Conservation (phyloP, 139 green algal species). For the Haematococcus sp. region DNA sequence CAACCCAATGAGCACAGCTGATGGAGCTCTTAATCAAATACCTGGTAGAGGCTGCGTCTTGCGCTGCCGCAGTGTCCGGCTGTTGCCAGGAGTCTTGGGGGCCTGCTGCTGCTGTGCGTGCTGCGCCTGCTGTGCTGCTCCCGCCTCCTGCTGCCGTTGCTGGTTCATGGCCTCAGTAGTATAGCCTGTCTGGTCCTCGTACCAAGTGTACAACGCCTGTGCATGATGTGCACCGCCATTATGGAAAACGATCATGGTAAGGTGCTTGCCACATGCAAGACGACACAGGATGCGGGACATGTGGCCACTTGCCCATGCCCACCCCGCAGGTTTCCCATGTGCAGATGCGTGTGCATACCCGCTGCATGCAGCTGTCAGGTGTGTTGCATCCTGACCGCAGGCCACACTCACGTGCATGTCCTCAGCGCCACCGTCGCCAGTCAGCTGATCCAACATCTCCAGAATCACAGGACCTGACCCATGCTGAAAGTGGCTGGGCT, state of each 20-base stretch:
- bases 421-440: not conserved
- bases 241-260: not conserved
- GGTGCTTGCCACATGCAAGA: not conserved
- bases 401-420: slow-evolving; percentile 7
- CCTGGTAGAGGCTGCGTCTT: slow-evolving; percentile 3
- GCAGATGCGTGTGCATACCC: no score
- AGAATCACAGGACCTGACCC: not conserved
- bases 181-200: slow-evolving; percentile 5
- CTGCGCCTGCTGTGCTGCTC: not conserved
- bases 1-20: no score
- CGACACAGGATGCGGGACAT: no score
- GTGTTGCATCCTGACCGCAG: no score
- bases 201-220: slow-evolving; percentile 1
- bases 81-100: not conserved
- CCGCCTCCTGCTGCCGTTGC: not conserved
- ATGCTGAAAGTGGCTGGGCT: slow-evolving; percentile 3
- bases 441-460: not conserved
- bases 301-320: no score
- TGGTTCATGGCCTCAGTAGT: not conserved
- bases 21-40: no score
- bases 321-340: no score
- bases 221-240: not conserved
- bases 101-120: not conserved
- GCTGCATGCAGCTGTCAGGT: not conserved
- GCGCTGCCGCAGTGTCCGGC: not conserved